Evolutionary conservation across 371 early-diverging fungal species (phyloP).

Genomic region (Mucor irregularis): DNA sequence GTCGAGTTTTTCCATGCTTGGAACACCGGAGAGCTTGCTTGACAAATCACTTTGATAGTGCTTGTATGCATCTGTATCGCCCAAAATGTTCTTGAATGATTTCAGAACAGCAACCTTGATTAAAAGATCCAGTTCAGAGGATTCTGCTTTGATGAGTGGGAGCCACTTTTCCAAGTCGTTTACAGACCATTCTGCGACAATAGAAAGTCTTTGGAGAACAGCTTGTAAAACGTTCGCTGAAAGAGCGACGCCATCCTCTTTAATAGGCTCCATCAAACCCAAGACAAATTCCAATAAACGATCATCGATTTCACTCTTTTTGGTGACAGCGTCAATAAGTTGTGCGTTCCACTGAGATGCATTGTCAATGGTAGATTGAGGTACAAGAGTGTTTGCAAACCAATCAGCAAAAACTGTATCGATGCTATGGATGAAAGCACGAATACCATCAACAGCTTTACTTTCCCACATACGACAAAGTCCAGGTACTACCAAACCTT

Average conservation of each 20-base stretch:
- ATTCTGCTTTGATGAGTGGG: constrained; percentile 29
- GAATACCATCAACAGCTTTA: constrained; percentile 22
- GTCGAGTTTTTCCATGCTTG: constrained; percentile 25
- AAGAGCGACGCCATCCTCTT: neutral
- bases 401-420: constrained; percentile 19
- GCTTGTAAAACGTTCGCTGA: constrained; percentile 17
- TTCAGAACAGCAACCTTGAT: constrained; percentile 33
- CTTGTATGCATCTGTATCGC: constrained; percentile 17
- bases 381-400: neutral
- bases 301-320: neutral
- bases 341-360: constrained; percentile 1
- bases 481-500: constrained; percentile 28
- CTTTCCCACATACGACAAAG: constrained; percentile 27
- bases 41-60: constrained; percentile 45
- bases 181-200: constrained; percentile 11
- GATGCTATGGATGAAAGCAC: constrained; percentile 22
- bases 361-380: neutral
- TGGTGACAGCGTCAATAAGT: neutral
- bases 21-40: constrained; percentile 35
- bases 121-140: constrained; percentile 23
- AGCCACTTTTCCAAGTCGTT: constrained; percentile 31
- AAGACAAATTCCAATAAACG: constrained; percentile 7
- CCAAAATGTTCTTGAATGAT: constrained; percentile 30
- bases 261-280: neutral
- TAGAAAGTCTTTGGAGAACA: constrained; percentile 11